A percentile compares a stretch with the other conserved stretches of the same genome.
Evolutionary conservation across 257 asterid species (phyloP).

Genomic region (Solanum rostratum): DNA sequence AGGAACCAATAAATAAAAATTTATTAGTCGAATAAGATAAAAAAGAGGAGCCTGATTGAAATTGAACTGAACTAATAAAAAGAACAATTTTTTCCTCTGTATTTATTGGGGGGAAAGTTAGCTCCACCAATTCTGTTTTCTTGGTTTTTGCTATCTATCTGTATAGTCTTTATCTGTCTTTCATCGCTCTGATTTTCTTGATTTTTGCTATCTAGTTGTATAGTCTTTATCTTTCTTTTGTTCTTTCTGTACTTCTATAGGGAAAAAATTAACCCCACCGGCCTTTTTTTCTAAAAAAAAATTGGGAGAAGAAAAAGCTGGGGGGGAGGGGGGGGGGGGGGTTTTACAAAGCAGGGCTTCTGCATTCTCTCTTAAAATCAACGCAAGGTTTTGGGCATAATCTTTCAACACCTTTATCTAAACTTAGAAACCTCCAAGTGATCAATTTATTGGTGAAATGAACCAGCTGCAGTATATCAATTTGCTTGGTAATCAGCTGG

Average conservation of each 20-base stretch:
- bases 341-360: not conserved
- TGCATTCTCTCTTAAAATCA: conserved; percentile 11
- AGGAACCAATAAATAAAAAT: conserved; percentile 9
- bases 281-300: not conserved
- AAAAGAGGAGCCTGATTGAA: conserved; percentile 23
- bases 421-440: conserved; percentile 29
- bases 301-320: not conserved
- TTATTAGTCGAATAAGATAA: conserved; percentile 54
- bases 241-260: conserved; percentile 33
- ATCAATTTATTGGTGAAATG: conserved; percentile 25
- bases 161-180: not conserved
- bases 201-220: too few species aligned
- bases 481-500: conserved; percentile 61
- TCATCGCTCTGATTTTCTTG: too few species aligned
- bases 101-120: not conserved
- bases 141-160: not conserved
- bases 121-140: not conserved
- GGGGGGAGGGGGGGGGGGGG: not conserved
- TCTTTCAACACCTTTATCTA: conserved; percentile 24
- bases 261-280: too few species aligned
- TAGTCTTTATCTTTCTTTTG: not conserved
- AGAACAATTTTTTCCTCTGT: not conserved
- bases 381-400: conserved; percentile 43
- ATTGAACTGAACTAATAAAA: conserved; percentile 3
- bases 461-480: conserved; percentile 42